A percentile compares a stretch with the other conserved stretches of the same genome.
Conservation (phyloP, 2,329 filamentous ascomycete genomes). For the Cladorrhinum sp. region DNA sequence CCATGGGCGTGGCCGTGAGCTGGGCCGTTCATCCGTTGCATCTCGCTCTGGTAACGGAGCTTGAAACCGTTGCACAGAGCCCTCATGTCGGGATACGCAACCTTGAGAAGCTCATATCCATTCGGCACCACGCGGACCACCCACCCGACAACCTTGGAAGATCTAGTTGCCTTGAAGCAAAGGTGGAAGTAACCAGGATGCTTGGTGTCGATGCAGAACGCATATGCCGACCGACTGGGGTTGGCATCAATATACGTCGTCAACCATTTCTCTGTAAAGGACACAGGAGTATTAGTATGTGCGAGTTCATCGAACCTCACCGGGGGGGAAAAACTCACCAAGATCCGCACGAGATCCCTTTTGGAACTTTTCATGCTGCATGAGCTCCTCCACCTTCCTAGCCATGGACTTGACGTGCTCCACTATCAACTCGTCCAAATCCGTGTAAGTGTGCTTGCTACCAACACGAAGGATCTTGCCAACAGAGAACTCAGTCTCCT, state of each 20-base stretch:
- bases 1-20: slow-evolving; percentile 19
- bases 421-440: slow-evolving; percentile 96
- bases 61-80: slow-evolving; percentile 98
- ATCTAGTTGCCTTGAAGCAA: slow-evolving; percentile 88
- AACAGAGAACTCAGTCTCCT: slow-evolving; percentile 94
- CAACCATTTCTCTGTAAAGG: slow-evolving; percentile 73
- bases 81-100: slow-evolving; percentile 90
- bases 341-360: slow-evolving; percentile 74
- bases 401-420: slow-evolving; percentile 98
- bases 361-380: slow-evolving; percentile 91
- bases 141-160: slow-evolving; percentile 72
- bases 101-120: slow-evolving; percentile 85
- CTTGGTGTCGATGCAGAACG: slow-evolving; percentile 90
- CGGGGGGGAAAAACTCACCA: slow-evolving; percentile 57
- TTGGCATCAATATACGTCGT: slow-evolving; percentile 95
- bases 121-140: slow-evolving; percentile 88
- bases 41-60: slow-evolving; percentile 65
- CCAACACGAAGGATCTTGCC: slow-evolving; percentile 81
- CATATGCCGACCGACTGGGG: slow-evolving; percentile 87
- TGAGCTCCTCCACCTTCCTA: slow-evolving; percentile 95
- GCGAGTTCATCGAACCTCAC: neutral
- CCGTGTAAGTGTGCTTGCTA: slow-evolving; percentile 86
- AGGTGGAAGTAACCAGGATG: slow-evolving; percentile 93
- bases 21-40: slow-evolving; percentile 55
- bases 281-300: slow-evolving; percentile 22